Base-by-base conservation (phyloP, 108 stramenopile genomes). In the Aurantiochytrium sp. region DNA sequence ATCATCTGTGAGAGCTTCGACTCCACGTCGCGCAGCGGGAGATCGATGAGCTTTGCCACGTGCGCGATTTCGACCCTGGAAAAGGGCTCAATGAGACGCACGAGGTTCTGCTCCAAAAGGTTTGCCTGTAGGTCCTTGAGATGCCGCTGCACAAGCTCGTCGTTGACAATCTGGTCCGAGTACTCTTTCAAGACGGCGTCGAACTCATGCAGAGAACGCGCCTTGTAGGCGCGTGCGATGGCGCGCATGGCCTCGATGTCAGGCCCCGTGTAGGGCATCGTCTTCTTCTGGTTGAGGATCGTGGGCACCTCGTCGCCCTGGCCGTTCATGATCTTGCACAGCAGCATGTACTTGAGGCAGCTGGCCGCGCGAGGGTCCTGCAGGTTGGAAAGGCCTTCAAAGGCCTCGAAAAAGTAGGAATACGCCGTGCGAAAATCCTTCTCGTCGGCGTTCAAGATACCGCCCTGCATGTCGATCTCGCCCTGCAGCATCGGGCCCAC, bases 401-500 rank as follows among this genome's bases (percentile, higher is more conserved):
- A 99, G 22, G 97, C 97, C 90, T 99, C 99, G 88, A 99, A 92
- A 94, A 99, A 99, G 94, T 99, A 99, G 2, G 97, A 97, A 87
- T 98, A 97, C 15, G 97, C 96, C 10, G 99, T 99, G 87, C 96
- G 95, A 93, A 98, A 99, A 92, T 99, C 99, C 31, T 94, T 93
- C 90, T 99, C 99, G 90, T 99, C 98, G 45, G 96, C 96, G 90
- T 98, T 97, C 36, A 99, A 96, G 6, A 95, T 96, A 39, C 99
- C 99, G 50, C 95, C 95, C 97, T 98, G 98, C 89, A 94, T 91
- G 87, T 99, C 99, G 65, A 99, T 96, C 73, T 95, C 94, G 6
- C 97, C 96, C 90, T 99, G 97, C 32, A 98, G 90, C 39, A 89
- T 86, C n/a, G 99, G 99, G 15, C 94, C 92, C 31, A 99, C 96